Evolutionary conservation across 257 asterid genomes (phyloP).

Genomic region (Penstemon davidsonii): DNA sequence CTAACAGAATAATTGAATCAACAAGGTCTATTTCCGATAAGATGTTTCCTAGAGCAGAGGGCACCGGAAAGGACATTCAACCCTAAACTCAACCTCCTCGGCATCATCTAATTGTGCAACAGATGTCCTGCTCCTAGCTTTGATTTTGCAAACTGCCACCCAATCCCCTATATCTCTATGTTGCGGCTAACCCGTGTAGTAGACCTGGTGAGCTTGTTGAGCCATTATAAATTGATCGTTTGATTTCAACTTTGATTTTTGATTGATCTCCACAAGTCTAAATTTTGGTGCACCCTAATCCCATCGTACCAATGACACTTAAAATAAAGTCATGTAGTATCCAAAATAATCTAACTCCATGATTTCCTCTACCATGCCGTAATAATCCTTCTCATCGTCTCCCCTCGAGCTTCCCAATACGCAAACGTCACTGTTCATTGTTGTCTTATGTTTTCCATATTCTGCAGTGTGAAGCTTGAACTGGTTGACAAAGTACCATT

Average conservation of each 20-base stretch:
- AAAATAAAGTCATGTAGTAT: not conserved
- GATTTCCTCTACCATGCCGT: not conserved
- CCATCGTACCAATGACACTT: constrained; percentile 15
- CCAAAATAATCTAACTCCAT: not conserved
- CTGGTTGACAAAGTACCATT: too few species aligned
- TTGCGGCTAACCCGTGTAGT: not conserved
- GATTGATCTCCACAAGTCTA: constrained; percentile 10
- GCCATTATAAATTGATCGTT: constrained; percentile 4
- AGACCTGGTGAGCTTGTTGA: constrained; percentile 13
- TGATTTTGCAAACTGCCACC: not conserved
- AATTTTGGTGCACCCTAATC: not conserved
- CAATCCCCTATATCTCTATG: not conserved
- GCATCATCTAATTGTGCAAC: not conserved
- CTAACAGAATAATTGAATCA: not conserved
- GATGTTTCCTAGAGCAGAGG: not conserved
- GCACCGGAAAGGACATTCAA: not conserved
- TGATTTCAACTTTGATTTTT: not conserved
- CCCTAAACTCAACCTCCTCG: not conserved
- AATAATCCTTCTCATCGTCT: too few species aligned
- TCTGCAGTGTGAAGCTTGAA: too few species aligned
- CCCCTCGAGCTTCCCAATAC: too few species aligned
- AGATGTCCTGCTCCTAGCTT: not conserved
- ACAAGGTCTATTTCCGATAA: not conserved
- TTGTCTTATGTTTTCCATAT: too few species aligned
- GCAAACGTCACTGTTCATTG: too few species aligned